These are phyloP conservation scores for Teunomyces aglyptinius DNA, from an alignment of 805 yeast genomes.

Conservation along the genomic window DNA sequence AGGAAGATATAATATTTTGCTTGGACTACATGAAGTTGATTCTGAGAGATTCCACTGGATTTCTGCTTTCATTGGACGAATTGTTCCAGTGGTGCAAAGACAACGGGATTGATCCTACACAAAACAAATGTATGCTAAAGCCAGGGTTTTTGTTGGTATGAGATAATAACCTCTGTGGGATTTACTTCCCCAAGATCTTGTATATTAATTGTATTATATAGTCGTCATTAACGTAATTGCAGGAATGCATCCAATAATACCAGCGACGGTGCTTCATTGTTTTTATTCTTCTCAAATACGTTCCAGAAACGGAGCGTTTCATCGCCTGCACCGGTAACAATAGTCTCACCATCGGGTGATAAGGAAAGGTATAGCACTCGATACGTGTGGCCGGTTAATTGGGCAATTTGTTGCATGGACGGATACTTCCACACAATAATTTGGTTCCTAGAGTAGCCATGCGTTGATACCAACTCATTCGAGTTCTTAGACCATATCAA, in stretches of 20 bases:
- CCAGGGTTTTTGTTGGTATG: conserved; percentile 27
- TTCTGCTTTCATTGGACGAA: conserved; percentile 20
- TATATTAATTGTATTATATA: conserved; percentile 4
- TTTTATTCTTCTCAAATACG: conserved; percentile 75
- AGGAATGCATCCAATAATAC: conserved; percentile 71
- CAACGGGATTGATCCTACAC: conserved; percentile 22
- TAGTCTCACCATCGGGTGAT: conserved; percentile 94
- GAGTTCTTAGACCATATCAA: conserved; percentile 90
- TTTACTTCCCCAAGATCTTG: not conserved
- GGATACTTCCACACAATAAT: conserved; percentile 93
- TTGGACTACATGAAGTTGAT: conserved; percentile 51
- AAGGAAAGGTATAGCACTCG: conserved; percentile 85
- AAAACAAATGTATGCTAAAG: conserved; percentile 28
- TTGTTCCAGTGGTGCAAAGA: conserved; percentile 29
- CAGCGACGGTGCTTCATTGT: conserved; percentile 57
- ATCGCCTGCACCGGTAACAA: conserved; percentile 98
- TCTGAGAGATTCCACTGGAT: conserved; percentile 8
- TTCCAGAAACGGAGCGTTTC: conserved; percentile 96
- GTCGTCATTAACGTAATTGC: conserved; percentile 53
- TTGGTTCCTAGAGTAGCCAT: conserved; percentile 90
- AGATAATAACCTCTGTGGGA: not conserved
- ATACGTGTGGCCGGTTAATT: conserved; percentile 90
- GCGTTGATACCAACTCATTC: conserved; percentile 90
- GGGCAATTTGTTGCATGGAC: conserved; percentile 87
- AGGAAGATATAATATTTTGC: conserved; percentile 59